Base-by-base conservation (phyloP, 495 filamentous ascomycete genomes). In the Aspergillus diversus region DNA sequence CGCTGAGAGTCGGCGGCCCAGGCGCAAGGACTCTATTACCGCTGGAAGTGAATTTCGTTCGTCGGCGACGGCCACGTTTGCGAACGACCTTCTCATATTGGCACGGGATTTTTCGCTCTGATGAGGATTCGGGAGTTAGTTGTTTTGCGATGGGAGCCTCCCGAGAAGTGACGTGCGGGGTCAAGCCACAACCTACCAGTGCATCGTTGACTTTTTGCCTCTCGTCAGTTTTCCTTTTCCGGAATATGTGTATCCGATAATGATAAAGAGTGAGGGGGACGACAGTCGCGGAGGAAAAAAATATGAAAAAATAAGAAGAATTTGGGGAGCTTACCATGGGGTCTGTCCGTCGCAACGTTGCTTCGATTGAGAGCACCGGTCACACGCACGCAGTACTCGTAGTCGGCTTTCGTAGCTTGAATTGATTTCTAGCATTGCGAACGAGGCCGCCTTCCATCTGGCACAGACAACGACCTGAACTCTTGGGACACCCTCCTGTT, bases 361-460 rank as follows among this genome's bases (percentile, higher is more conserved):
- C 35, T 61, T 61, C 5, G 59, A 61, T 37, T 61, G 59, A 12
- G 59, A 61, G 59, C 59, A 61, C 27, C 59, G 59, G 21, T 61
- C 59, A 39, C 59, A 61, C 11, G 59, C 59, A 8, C 59, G 59
- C 59, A 61, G 33, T 13, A 61, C 59, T 17, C 59, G 59, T 49
- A 61, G 35, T 2, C 59, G 59, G 27, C 35, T 61, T 32, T 61
- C 59, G 49, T 51, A 39, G 13, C 21, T 37, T 5, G 35, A 8
- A 8, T 43, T 46, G 49, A 32, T 35, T 13, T 61, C 59, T 12
- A 61, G 15, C 35, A 61, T 61, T 13, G 33, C 16, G 35, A 31
- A 39, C 54, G 33, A 54, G 50, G 7, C 15, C 34, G 34, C 27
- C 33, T 11, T 32, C 31, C 57, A 59, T 50, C 57, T 59, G 43